These are phyloP conservation scores for Staphylotrichum longicolle DNA, from an alignment of 495 filamentous ascomycete species.

Conservation along the genomic window DNA sequence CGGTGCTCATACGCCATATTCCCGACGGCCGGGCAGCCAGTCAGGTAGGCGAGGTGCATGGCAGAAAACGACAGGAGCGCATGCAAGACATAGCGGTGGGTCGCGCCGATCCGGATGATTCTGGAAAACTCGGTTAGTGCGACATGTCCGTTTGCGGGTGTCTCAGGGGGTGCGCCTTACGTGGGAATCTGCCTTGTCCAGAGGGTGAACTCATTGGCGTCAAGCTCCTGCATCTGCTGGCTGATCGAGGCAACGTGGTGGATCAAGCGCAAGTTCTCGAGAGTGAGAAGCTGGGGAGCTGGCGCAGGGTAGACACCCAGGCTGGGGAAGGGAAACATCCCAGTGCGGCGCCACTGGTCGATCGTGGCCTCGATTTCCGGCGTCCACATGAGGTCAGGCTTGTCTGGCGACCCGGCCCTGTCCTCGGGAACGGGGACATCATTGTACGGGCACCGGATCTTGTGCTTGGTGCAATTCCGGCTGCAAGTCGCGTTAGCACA, in stretches of 20 bases:
- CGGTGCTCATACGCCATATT: slow-evolving; percentile 85
- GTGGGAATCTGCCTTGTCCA: slow-evolving; percentile 91
- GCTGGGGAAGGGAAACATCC: slow-evolving; percentile 82
- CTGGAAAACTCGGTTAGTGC: slow-evolving; percentile 50
- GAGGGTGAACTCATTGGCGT: slow-evolving; percentile 75
- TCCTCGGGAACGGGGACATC: slow-evolving; percentile 68
- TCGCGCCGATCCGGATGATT: slow-evolving; percentile 78
- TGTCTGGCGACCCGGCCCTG: slow-evolving; percentile 62
- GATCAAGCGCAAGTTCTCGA: slow-evolving; percentile 79
- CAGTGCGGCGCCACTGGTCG: slow-evolving; percentile 78
- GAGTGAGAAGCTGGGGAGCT: slow-evolving; percentile 62
- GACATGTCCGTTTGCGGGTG: background rate
- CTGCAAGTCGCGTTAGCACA: slow-evolving; percentile 49
- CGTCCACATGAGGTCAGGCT: slow-evolving; percentile 77
- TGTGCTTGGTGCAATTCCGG: slow-evolving; percentile 97
- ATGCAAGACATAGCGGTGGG: slow-evolving; percentile 87
- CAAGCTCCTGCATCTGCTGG: slow-evolving; percentile 71
- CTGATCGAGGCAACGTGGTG: slow-evolving; percentile 87
- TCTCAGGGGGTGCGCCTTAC: slow-evolving; percentile 53
- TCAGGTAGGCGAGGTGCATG: slow-evolving; percentile 83
- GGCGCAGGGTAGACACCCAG: slow-evolving; percentile 69
- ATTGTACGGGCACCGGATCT: slow-evolving; percentile 96
- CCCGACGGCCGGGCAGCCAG: slow-evolving; percentile 74
- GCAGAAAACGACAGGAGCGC: slow-evolving; percentile 87
- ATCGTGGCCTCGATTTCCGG: slow-evolving; percentile 77